Percentiles rank a stretch among this genome's conserved stretches.
Evolutionary conservation across 495 filamentous ascomycete species (phyloP).

Genomic region (Stereocaulon alpinum): DNA sequence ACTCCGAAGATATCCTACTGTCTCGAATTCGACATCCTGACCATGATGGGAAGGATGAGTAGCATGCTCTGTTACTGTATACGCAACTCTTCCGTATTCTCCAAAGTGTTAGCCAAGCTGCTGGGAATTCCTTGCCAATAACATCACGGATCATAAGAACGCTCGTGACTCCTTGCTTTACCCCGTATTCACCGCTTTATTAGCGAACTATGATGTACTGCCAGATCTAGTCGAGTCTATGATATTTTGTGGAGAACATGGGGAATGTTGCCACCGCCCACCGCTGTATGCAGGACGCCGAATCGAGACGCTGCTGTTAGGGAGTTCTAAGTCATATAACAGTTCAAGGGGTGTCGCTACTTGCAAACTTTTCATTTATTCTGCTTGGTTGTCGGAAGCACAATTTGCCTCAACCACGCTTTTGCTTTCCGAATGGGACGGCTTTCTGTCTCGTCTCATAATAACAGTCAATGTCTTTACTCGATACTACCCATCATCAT

Average conservation of each 20-base stretch:
- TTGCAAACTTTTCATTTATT: not conserved
- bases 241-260: conserved; percentile 1
- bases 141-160: not conserved
- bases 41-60: too few species aligned
- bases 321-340: not conserved
- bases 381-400: too few species aligned
- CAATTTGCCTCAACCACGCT: not conserved
- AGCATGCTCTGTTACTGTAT: too few species aligned
- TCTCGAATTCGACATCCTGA: too few species aligned
- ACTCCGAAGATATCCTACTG: not conserved
- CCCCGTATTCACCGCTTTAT: not conserved
- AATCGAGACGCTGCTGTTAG: not conserved
- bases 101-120: not conserved
- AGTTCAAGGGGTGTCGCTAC: not conserved
- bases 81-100: not conserved
- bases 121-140: not conserved
- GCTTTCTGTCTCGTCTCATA: not conserved
- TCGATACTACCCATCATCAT: not conserved
- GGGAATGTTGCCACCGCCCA: not conserved
- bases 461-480: not conserved
- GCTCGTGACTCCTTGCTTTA: conserved; percentile 2
- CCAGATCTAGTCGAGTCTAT: not conserved
- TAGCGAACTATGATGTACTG: not conserved
- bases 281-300: not conserved
- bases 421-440: too few species aligned